Evolutionary conservation across 2,329 filamentous ascomycete species (phyloP).

Genomic region (Blastomyces percursus): DNA sequence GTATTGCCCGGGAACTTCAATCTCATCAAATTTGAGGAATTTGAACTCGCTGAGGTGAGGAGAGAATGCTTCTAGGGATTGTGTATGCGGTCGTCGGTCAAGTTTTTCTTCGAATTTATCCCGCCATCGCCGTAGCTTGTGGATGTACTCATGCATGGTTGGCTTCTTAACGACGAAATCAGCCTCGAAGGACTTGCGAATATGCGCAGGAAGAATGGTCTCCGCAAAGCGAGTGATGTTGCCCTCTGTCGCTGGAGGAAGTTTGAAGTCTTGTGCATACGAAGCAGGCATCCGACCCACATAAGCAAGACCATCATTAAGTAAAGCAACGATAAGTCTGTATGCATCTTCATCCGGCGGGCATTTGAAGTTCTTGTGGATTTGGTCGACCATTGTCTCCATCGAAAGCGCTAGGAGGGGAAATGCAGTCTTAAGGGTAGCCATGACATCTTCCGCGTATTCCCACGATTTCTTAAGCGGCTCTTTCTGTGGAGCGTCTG

Average conservation of each 20-base stretch:
- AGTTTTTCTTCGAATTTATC: constrained; percentile 98
- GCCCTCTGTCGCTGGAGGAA: constrained; percentile 79
- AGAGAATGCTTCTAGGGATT: constrained; percentile 74
- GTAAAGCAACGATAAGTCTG: constrained; percentile 85
- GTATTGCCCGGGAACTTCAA: constrained; percentile 96
- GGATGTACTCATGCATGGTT: constrained; percentile 97
- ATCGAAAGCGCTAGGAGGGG: constrained; percentile 90
- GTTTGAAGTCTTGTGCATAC: constrained; percentile 82
- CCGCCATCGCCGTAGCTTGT: constrained; percentile 88
- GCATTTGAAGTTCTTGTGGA: constrained; percentile 98
- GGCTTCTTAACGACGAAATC: constrained; percentile 94
- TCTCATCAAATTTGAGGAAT: constrained; percentile 96
- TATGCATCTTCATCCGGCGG: constrained; percentile 97
- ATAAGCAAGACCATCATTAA: constrained; percentile 91
- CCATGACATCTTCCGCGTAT: constrained; percentile 89
- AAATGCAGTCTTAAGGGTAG: constrained; percentile 91
- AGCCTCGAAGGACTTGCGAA: constrained; percentile 91
- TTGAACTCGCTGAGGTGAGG: constrained; percentile 91
- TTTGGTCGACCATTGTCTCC: constrained; percentile 99
- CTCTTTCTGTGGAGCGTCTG: constrained; percentile 23
- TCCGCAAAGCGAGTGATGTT: constrained; percentile 97
- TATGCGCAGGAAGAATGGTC: constrained; percentile 86
- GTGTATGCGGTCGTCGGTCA: constrained; percentile 63
- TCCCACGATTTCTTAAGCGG: constrained; percentile 79
- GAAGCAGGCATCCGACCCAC: constrained; percentile 77